Evolutionary conservation across 176 grass and related monocot species (phyloP), one percentile per base, ranked within the genome.

Genomic region (Areca catechu): DNA sequence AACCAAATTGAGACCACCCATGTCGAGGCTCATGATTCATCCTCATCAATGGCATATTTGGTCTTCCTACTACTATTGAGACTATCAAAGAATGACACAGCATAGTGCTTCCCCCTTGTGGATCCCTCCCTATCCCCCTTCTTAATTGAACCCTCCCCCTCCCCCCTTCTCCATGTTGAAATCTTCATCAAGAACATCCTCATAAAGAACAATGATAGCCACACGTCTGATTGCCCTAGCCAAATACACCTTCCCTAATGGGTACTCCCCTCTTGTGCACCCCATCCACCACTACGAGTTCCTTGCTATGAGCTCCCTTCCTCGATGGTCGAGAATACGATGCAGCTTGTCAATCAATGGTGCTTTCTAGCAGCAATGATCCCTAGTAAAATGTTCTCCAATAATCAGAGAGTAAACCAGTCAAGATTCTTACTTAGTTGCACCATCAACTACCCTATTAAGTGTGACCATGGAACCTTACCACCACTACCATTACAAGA

Each of bases 131-230:
- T 34, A 15, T 57, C 66, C 19, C 20, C 53, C 34, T 69, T 69
- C 66, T 57, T 69, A n/a, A 69, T 30, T 20, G 66, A 57, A 7
- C 34, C 34, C 30, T 69, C 66, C 10, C 49, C n/a, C 5, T 55
- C 52, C 24, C 51, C 30, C 12, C 80, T 63, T 57, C 69, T 65
- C 86, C 86, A 84, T 50, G 85, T 54, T 63, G 86, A 77, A 24
- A 81, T 54, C 77, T 77, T 76, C 4, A 83, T 50, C 0, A 86
- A 96, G 63, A 96, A 61, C 0, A 76, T 90, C 59, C 91, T 68
- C 50, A 74, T 22, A 56, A 96, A 85, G 78, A 86, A n/a, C n/a
- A n/a, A 82, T 24, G 80, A 90, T 16, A 83, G 86, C 91, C 86
- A 89, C n/a, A 68, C 65, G 16, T 86, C 91, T 1, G 83, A 84